These are phyloP conservation scores for Groenewaldozyma sp. DNA, from an alignment of 1,139 yeast genomes.

Conservation along the genomic window DNA sequence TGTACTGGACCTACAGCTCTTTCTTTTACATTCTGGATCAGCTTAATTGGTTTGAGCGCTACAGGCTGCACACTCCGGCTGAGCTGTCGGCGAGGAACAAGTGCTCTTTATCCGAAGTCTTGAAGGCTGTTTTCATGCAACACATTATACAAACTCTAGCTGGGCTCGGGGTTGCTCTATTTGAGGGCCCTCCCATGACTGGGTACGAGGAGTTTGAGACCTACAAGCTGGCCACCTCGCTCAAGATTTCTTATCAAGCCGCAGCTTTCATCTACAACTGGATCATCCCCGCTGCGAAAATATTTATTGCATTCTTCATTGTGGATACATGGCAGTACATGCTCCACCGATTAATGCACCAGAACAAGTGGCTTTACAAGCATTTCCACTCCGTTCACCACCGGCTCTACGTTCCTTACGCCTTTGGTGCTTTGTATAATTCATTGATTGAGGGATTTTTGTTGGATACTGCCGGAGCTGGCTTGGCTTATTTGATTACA, in stretches of 20 bases:
- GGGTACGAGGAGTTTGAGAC: conserved; percentile 64
- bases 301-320: conserved; percentile 56
- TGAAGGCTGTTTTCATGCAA: conserved; percentile 75
- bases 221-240: conserved; percentile 51
- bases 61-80: conserved; percentile 85
- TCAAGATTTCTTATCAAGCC: conserved; percentile 11
- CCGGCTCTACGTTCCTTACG: conserved; percentile 88
- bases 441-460: conserved; percentile 90
- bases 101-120: conserved; percentile 58
- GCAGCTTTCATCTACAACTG: conserved; percentile 15
- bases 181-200: conserved; percentile 58
- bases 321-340: conserved; percentile 91
- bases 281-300: conserved; percentile 43
- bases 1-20: conserved; percentile 72
- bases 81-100: conserved; percentile 71
- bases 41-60: conserved; percentile 64
- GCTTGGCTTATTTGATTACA: conserved; percentile 59
- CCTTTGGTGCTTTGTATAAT: conserved; percentile 91
- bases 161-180: conserved; percentile 45
- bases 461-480: conserved; percentile 88
- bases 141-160: conserved; percentile 71
- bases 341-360: conserved; percentile 83
- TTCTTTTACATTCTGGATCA: conserved; percentile 70
- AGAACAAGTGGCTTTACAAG: conserved; percentile 63
- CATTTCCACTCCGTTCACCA: conserved; percentile 92